Evolutionary conservation across 2,329 filamentous ascomycete species (phyloP), one percentile per base, ranked within the genome.

Genomic region (Didymella segeticola): DNA sequence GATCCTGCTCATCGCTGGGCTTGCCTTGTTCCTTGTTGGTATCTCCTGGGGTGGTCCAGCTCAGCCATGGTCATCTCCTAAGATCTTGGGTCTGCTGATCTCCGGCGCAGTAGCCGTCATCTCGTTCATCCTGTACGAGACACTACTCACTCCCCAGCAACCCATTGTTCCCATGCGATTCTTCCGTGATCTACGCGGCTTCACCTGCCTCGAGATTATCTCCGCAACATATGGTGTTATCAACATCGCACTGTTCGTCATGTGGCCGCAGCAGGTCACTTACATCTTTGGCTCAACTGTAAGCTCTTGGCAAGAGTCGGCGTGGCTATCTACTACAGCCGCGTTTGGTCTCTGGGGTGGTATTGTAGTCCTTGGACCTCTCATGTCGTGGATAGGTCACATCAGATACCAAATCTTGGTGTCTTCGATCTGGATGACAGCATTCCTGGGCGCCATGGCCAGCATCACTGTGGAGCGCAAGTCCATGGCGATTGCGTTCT

Each of bases 11-110:
- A 75, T 73, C 2, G 75, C 71, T 5, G 76, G 77, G 10, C 68
- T 76, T 2, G 74, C 72, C 2, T 59, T 80, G 1, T 73, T 80
- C 52, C 60, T 80, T 3, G 71, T 80, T 57, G 77, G 77, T 4
- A 64, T 80, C 30, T 75, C 72, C 4, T 79, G 77, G 73, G 78
- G 77, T 19, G 78, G 77, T 11, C 41, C 45, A 26, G 20, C 43
- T 6, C 41, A 58, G 10, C 57, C 58, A 5, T 63, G 56, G 58
- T 31, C 39, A 3, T 56, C 50, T 26, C 49, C 64, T 3, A 61
- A 63, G 12, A 67, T 66, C 7, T 54, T 70, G 10, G 61, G 69
- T 4, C 61, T 67, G 2, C 42, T 52, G 25, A 57, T 69, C 41
- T 43, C 60, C 4, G 70, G 70, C 1, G 48, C 61, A 1, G 39